Percentiles rank a stretch among this genome's conserved stretches.
phyloP scores from a whole-genome alignment of 2,329 filamentous ascomycete species.

The Sarocladium oryzae region DNA sequence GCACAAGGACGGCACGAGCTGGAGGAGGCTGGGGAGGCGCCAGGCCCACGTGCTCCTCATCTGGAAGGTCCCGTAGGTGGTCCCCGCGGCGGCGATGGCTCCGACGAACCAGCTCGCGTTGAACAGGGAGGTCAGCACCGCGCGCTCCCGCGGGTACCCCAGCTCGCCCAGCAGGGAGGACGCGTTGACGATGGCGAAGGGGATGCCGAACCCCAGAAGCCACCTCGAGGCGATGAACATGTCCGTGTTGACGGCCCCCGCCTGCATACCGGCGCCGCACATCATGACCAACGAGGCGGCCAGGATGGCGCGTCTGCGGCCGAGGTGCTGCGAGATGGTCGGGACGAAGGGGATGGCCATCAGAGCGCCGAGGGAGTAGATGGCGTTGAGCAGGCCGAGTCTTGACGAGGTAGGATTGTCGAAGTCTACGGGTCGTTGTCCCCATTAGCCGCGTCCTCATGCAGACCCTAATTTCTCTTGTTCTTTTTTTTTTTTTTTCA shows the following conservation, averaged over 20 bases:
- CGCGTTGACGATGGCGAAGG: conserved; percentile 27
- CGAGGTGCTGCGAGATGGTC: conserved; percentile 28
- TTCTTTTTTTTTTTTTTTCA: too few relatives aligned
- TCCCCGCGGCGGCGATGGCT: conserved; percentile 22
- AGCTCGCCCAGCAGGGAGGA: conserved; percentile 30
- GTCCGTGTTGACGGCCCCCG: conserved; percentile 17
- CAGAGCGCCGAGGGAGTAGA: conserved; percentile 36
- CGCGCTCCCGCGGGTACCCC: conserved; percentile 18
- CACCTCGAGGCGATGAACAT: conserved; percentile 27
- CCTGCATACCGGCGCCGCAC: conserved; percentile 13
- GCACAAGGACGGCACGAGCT: conserved; percentile 15
- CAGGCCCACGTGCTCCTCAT: conserved; percentile 19
- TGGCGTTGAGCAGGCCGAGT: conserved; percentile 35
- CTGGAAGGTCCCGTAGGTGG: conserved; percentile 21
- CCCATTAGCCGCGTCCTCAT: neutral
- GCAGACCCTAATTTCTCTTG: too few relatives aligned
- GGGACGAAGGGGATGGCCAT: conserved; percentile 35
- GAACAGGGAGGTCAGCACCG: conserved; percentile 12
- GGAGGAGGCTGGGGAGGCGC: conserved; percentile 20
- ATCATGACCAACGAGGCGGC: conserved; percentile 20
- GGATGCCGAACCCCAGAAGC: conserved; percentile 27
- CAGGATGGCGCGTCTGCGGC: conserved; percentile 30
- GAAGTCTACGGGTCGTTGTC: conserved; percentile 26
- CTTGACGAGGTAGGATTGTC: conserved; percentile 30
- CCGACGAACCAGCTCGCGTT: conserved; percentile 33